Conservation (phyloP, 2,329 filamentous ascomycete species). For the Pseudogymnoascus sp. region DNA sequence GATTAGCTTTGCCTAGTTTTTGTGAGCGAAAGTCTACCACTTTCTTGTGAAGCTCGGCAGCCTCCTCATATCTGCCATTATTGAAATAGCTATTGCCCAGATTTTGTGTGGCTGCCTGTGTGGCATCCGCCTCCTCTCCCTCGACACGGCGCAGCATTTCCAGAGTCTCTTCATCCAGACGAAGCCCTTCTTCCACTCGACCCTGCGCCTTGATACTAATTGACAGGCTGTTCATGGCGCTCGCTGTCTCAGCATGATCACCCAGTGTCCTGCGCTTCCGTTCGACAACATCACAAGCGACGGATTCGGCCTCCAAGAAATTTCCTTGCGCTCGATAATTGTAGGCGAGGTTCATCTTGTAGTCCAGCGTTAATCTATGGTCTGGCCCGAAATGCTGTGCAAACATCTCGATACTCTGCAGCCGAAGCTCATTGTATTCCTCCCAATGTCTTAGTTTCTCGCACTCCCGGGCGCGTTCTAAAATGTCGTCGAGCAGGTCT, state of each 20-base stretch:
- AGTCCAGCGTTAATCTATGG: background rate
- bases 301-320: background rate
- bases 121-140: background rate
- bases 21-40: background rate
- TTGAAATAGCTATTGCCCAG: background rate
- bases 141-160: background rate
- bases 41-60: background rate
- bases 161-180: background rate
- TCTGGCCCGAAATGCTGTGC: background rate
- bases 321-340: background rate
- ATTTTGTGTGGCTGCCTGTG: background rate
- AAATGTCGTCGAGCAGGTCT: background rate
- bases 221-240: background rate
- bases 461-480: background rate
- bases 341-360: constrained; percentile 4
- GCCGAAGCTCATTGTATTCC: background rate
- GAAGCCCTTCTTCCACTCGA: background rate
- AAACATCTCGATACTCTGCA: background rate
- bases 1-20: background rate
- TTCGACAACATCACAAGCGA: background rate
- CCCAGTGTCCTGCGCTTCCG: background rate
- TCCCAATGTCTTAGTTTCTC: background rate
- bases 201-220: background rate
- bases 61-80: background rate
- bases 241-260: background rate